Evolutionary conservation across 2,329 filamentous ascomycete genomes (phyloP), one percentile per base, ranked within the genome.

Genomic region (Fusarium phyllophilum): DNA sequence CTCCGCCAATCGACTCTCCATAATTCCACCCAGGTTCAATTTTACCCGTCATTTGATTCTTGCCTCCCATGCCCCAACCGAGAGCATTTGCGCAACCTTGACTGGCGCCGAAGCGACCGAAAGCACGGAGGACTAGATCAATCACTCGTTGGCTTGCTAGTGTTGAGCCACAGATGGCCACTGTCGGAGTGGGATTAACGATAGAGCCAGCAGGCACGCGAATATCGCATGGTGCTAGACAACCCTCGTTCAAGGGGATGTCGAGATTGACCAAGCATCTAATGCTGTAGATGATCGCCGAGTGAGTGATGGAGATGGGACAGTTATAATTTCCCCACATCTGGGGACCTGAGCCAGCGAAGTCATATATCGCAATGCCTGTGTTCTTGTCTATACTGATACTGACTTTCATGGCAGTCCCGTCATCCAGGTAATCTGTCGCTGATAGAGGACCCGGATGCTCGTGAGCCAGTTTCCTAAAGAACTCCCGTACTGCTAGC

Each of bases 1-100:
- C 94, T 38, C 94, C 94, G 0, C 92, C 91, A 70, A 96, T 95
- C 7, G 94, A 96, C 82, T 96, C 94, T 80, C 96, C 95, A 84
- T 96, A 96, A 15, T 94, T 94, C 79, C 96, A 96, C 0, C 94
- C 94, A 8, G 77, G 89, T 91, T 48, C 39, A 14, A 73, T 38
- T 5, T 60, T 2, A 6, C 59, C 59, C 7, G 70, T 73, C 6
- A 33, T 77, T 1, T 76, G 67, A 20, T 82, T 75, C n/a, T 66
- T 67, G 0, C 80, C 81, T 11, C 78, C 81, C 68, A 80, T 81
- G n/a, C 78, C 80, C 73, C 81, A 83, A 6, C 81, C 80, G 38
- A 82, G 77, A 34, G 78, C 79, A 70, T 78, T 82, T 9, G 78
- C 77, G 58, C 80, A 82, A 1, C 81, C 81, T 49, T 82, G 80